A percentile compares a stretch with the other conserved stretches of the same genome.
phyloP scores from a whole-genome alignment of 179 eudicot genomes.

The Vitellaria paradoxa region DNA sequence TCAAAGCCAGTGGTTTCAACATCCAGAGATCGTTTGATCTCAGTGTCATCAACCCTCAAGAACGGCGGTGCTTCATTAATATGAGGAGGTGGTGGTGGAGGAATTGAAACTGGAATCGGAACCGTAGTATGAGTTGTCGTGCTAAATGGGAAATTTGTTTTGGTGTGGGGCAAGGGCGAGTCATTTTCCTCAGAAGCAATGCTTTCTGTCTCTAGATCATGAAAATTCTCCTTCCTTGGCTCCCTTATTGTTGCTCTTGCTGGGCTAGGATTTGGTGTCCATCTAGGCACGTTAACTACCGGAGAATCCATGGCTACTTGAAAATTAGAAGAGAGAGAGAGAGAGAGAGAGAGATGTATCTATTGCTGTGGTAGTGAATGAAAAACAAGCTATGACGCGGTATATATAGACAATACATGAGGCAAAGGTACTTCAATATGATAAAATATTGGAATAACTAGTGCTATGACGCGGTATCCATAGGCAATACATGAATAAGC shows the following conservation, averaged over 20 bases:
- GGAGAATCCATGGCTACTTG: slow-evolving; percentile 1
- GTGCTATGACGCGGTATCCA: no score
- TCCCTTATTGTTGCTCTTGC: not conserved
- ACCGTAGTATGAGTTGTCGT: not conserved
- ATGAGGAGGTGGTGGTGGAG: no score
- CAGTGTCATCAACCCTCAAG: not conserved
- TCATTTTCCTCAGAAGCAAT: slow-evolving; percentile 3
- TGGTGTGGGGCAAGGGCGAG: not conserved
- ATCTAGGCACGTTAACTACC: slow-evolving; percentile 8
- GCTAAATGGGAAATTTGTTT: slow-evolving; percentile 13
- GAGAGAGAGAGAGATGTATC: not conserved
- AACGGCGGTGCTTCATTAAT: no score
- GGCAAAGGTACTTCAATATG: no score
- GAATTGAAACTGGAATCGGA: not conserved
- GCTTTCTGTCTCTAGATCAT: slow-evolving; percentile 2
- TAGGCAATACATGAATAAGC: no score
- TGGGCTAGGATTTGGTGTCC: slow-evolving; percentile 14
- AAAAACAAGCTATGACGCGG: no score
- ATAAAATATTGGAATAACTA: no score
- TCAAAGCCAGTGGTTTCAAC: not conserved
- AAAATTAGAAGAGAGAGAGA: slow-evolving; percentile 3
- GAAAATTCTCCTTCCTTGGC: not conserved
- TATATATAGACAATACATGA: no score
- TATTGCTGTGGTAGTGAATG: no score
- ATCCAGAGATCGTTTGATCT: not conserved